Conservation (phyloP, 2,329 filamentous ascomycete species). For the Sporothrix phasma region DNA sequence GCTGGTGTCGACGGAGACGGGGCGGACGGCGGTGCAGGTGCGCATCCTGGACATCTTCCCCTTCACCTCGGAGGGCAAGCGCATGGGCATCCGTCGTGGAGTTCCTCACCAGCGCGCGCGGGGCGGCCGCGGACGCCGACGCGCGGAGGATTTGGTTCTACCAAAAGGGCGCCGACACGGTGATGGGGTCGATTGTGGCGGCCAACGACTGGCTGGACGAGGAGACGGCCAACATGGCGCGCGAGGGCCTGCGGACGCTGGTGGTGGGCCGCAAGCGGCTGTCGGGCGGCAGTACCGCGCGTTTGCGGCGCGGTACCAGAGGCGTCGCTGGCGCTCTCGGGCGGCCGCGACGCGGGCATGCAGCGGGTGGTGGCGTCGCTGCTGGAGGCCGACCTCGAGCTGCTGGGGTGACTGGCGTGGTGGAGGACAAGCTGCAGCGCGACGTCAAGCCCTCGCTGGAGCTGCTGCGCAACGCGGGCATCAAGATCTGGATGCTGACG, state of each 20-base stretch:
- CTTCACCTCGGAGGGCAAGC: slow-evolving; percentile 94
- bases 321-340: slow-evolving; percentile 69
- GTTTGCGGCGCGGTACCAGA: slow-evolving; percentile 66
- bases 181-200: slow-evolving; percentile 92
- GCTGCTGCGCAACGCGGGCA: slow-evolving; percentile 87
- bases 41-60: slow-evolving; percentile 91
- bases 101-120: slow-evolving; percentile 51
- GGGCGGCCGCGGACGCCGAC: slow-evolving; percentile 32
- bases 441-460: slow-evolving; percentile 95
- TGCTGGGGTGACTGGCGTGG: slow-evolving; percentile 96
- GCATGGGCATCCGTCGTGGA: slow-evolving; percentile 96
- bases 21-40: slow-evolving; percentile 68
- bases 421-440: slow-evolving; percentile 88
- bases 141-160: slow-evolving; percentile 92
- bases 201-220: slow-evolving; percentile 98
- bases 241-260: slow-evolving; percentile 85
- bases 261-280: slow-evolving; percentile 90
- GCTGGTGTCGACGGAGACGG: slow-evolving; percentile 65
- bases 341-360: slow-evolving; percentile 67
- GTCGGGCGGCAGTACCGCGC: slow-evolving; percentile 68
- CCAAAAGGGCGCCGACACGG: slow-evolving; percentile 95
- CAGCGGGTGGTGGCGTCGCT: slow-evolving; percentile 67
- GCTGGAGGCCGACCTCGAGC: slow-evolving; percentile 79
- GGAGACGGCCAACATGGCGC: slow-evolving; percentile 98
- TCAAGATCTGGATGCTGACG: slow-evolving; percentile 99